Evolutionary conservation across 1,139 yeast species (phyloP).

Genomic region (Saccharomyces hybrid): DNA sequence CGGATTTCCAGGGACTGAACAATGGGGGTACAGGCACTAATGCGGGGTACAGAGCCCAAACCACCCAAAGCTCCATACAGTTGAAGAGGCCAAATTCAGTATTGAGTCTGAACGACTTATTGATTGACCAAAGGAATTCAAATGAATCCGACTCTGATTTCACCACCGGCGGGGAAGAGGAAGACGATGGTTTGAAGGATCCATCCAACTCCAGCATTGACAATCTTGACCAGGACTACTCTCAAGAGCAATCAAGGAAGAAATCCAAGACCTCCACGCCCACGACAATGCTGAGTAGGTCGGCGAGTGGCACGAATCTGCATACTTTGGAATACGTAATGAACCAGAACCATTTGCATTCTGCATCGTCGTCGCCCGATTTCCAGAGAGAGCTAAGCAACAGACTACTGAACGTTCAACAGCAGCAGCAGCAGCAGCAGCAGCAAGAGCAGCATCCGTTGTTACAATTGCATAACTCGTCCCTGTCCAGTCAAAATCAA

Average conservation of each 20-base stretch:
- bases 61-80: constrained; percentile 3
- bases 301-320: constrained; percentile 13
- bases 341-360: constrained; percentile 2
- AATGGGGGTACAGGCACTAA: constrained; percentile 2
- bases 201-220: constrained; percentile 9
- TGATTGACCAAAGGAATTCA: constrained; percentile 31
- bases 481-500: background rate
- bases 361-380: background rate
- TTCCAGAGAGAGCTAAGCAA: constrained; percentile 19
- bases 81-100: constrained; percentile 25
- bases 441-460: constrained; percentile 1
- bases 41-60: constrained; percentile 1
- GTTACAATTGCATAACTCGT: constrained; percentile 5
- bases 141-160: constrained; percentile 32
- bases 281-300: constrained; percentile 17
- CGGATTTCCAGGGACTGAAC: constrained; percentile 13
- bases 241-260: constrained; percentile 17
- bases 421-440: constrained; percentile 6
- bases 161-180: constrained; percentile 16
- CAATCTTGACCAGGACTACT: constrained; percentile 9
- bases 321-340: constrained; percentile 3
- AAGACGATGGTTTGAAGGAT: constrained; percentile 9
- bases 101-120: constrained; percentile 18
- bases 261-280: constrained; percentile 24
- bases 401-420: constrained; percentile 18